Base-by-base conservation (phyloP, 1,284 basidiomycete genomes). In the Phaffia rhodozyma region DNA sequence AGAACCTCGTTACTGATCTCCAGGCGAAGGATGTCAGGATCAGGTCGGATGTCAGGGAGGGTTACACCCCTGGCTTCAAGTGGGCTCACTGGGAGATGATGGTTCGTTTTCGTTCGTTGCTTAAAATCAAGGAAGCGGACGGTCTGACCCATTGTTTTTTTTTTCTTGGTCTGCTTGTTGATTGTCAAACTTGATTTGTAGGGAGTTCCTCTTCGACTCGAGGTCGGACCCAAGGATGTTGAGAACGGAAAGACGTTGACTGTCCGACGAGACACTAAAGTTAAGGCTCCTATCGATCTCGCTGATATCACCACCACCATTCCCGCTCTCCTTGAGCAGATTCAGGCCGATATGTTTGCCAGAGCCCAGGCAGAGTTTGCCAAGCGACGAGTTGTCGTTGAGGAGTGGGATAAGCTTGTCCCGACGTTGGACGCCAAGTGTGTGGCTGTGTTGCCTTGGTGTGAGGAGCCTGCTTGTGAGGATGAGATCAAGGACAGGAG, bases 51-150 rank as follows among this genome's bases (percentile, higher is more conserved):
- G 78, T 93, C 69, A 80, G 94, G 62, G 94, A 97, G 23, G 91
- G 89, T 30, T 96, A 98, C 78, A 97, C 91, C 57, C 94, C 94
- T 20, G 94, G 94, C 54, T 98, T 87, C 81, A 99, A 98, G 79
- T 99, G 97, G 80, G 97, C 97, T 75, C 91, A 97, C 74, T 97
- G 94, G 92, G 96, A 99, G 79, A 86, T 96, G 78, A 91, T 92
- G 82, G 89, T 86, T 67, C 67, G 58, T 67, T 21, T 61, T 56
- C 27, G 56, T 50, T 11, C 29, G 27, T 29, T 49, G 55, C 54
- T 13, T 20, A 20, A 53, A 2, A 53, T 27, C 7, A 43, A 11
- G 13, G 38, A 16, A 43, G 2, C 13, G 2, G 38, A 43, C 29
- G 47, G 34, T 30, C 27, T n/a, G 25, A 30, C 51, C 25, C 6